phyloP scores from a whole-genome alignment of 495 filamentous ascomycete species.

The Talaromyces liani region DNA sequence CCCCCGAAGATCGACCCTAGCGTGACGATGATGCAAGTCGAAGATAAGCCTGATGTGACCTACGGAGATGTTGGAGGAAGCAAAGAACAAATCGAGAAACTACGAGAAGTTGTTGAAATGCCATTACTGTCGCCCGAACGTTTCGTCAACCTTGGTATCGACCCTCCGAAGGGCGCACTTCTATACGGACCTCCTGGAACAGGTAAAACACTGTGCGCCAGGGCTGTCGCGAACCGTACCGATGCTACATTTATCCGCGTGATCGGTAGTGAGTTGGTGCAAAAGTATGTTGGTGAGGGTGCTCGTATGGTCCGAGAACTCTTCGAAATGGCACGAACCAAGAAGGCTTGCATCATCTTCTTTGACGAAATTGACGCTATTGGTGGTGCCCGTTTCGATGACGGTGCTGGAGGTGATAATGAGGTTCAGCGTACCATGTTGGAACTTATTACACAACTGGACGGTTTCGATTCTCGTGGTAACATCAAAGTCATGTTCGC shows the following conservation, averaged over 20 bases:
- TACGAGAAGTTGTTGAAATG: constrained; percentile 98
- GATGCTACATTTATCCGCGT: constrained; percentile 98
- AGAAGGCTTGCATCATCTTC: constrained; percentile 99
- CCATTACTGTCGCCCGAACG: constrained; percentile 92
- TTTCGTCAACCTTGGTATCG: constrained; percentile 95
- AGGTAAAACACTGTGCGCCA: constrained; percentile 94
- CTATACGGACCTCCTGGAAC: constrained; percentile 96
- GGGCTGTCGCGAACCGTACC: constrained; percentile 94
- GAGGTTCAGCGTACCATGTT: constrained; percentile 99
- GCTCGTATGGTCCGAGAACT: constrained; percentile 97
- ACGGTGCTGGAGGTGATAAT: constrained; percentile 96
- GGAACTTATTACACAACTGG: constrained; percentile 95
- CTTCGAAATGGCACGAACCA: constrained; percentile 98
- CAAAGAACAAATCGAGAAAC: constrained; percentile 99
- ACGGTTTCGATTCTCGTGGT: constrained; percentile 93
- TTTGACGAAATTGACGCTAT: constrained; percentile 99
- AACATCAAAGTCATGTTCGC: constrained; percentile 99
- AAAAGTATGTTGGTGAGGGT: constrained; percentile 98
- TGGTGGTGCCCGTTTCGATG: constrained; percentile 96
- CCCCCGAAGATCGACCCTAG: constrained; percentile 98
- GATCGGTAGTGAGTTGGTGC: constrained; percentile 92
- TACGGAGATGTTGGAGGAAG: constrained; percentile 98
- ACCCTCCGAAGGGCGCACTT: constrained; percentile 94
- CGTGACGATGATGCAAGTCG: constrained; percentile 99
- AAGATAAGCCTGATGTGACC: constrained; percentile 98